These are phyloP conservation scores for Lonicera japonica DNA, from an alignment of 129 eudicot species.

Conservation along the genomic window DNA sequence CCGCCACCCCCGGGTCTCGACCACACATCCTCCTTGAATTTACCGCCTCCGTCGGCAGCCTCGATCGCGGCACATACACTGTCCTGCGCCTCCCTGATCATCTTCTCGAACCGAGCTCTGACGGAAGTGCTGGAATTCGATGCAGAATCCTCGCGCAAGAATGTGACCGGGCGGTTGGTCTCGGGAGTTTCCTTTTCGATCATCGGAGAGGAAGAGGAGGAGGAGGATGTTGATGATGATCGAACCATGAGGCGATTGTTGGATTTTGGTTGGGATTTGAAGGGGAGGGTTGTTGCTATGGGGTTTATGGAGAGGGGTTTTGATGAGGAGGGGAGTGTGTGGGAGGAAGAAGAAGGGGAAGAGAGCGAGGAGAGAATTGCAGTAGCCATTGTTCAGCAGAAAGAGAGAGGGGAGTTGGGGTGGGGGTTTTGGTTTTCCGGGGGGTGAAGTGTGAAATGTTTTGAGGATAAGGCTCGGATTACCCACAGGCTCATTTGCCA, in stretches of 20 bases:
- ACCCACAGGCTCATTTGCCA: too few species aligned
- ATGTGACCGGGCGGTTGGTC: constrained; percentile 59
- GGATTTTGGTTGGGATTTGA: constrained; percentile 5
- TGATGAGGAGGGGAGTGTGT: constrained; percentile 10
- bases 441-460: too few species aligned
- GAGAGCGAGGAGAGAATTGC: constrained; percentile 36
- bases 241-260: constrained; percentile 8
- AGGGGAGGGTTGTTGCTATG: background rate
- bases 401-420: too few species aligned
- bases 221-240: too few species aligned
- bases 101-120: constrained; percentile 69
- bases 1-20: constrained; percentile 98
- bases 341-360: constrained; percentile 20
- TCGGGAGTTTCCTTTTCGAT: constrained; percentile 77
- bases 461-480: too few species aligned
- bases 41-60: constrained; percentile 68
- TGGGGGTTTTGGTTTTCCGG: too few species aligned
- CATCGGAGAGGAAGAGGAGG: too few species aligned
- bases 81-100: constrained; percentile 89
- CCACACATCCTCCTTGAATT: constrained; percentile 95
- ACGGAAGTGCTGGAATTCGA: constrained; percentile 27
- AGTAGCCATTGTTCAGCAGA: constrained; percentile 3
- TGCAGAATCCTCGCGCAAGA: constrained; percentile 32
- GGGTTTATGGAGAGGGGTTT: constrained; percentile 11
- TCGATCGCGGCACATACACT: constrained; percentile 77